These are phyloP conservation scores for Lithospermum erythrorhizon DNA, from an alignment of 257 asterid genomes.

Conservation along the genomic window DNA sequence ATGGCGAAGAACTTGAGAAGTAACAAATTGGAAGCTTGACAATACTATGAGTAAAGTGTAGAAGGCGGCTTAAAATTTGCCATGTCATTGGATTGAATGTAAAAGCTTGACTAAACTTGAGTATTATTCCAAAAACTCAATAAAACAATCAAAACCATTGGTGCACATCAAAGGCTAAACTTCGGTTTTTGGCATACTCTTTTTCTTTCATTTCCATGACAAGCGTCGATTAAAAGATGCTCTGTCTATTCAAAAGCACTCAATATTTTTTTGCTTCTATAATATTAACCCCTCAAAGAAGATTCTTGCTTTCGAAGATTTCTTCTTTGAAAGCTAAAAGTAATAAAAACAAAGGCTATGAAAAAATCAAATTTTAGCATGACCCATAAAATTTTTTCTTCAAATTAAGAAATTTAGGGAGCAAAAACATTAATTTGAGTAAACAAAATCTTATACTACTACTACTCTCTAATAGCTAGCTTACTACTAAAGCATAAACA, in stretches of 20 bases:
- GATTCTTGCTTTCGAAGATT: too few species aligned
- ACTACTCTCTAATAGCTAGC: neutral
- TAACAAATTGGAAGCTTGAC: conserved; percentile 32
- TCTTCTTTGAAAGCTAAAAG: neutral
- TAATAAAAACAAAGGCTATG: neutral
- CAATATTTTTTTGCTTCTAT: neutral
- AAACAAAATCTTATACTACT: neutral
- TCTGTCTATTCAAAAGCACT: neutral
- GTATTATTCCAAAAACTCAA: conserved; percentile 8
- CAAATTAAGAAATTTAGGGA: neutral
- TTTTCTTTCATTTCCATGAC: conserved; percentile 9
- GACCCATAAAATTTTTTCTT: neutral
- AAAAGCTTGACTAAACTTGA: neutral
- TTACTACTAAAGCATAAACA: too few species aligned
- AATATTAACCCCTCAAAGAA: neutral
- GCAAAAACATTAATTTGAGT: neutral
- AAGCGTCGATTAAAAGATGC: neutral
- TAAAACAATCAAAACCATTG: conserved; percentile 6
- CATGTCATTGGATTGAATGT: conserved; percentile 28
- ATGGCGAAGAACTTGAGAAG: conserved; percentile 30
- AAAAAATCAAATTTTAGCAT: neutral
- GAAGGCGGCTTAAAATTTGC: conserved; percentile 22
- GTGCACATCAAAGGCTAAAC: neutral
- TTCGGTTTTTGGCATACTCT: neutral
- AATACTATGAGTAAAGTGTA: conserved; percentile 36